Evolutionary conservation across 441 rosid species (phyloP).

Genomic region (Codiaeum variegatum): DNA sequence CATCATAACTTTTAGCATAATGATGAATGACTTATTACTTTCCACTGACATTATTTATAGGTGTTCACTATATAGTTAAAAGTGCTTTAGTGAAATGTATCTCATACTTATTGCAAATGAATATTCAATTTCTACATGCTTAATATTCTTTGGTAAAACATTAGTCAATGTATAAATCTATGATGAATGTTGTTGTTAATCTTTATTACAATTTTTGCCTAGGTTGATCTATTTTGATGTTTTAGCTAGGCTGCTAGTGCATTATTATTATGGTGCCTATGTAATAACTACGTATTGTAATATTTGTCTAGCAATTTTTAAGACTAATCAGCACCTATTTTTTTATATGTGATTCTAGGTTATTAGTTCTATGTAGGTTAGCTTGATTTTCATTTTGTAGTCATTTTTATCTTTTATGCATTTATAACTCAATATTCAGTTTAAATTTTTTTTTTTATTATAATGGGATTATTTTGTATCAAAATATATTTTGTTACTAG

Average conservation of each 20-base stretch:
- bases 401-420: neutral
- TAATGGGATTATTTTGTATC: neutral
- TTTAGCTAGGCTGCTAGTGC: too few relatives aligned
- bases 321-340: neutral
- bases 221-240: too few relatives aligned
- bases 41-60: neutral
- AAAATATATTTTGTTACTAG: slow-evolving; percentile 21
- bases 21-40: neutral
- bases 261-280: too few relatives aligned
- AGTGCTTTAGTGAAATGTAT: neutral
- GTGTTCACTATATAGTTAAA: neutral
- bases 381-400: neutral
- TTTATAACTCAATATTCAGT: neutral
- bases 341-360: neutral
- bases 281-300: neutral
- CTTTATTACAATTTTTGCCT: too few relatives aligned
- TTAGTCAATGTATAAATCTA: too few relatives aligned
- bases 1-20: neutral
- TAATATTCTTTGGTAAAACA: neutral
- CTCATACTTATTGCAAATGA: neutral
- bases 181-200: too few relatives aligned
- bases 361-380: neutral
- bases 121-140: neutral
- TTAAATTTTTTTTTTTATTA: neutral
- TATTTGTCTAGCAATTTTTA: neutral